Evolutionary conservation across 495 filamentous ascomycete species (phyloP).

Genomic region (Penicillium nucicola): DNA sequence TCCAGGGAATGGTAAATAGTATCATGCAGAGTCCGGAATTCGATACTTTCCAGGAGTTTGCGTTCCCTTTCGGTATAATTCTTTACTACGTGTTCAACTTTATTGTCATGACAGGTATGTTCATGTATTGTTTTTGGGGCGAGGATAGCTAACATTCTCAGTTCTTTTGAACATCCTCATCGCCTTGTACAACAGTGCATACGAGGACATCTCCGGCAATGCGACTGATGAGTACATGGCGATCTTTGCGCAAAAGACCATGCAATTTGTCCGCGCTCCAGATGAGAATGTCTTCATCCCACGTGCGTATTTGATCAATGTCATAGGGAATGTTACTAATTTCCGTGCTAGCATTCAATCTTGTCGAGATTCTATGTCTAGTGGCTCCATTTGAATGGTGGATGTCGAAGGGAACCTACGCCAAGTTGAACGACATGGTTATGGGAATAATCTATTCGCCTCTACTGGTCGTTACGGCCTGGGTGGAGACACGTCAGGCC

Average conservation of each 20-base stretch:
- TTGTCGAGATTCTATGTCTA: slow-evolving; percentile 80
- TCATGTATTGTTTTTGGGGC: not conserved
- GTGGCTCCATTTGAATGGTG: slow-evolving; percentile 93
- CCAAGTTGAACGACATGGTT: slow-evolving; percentile 75
- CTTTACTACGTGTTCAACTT: slow-evolving; percentile 97
- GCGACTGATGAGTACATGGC: slow-evolving; percentile 94
- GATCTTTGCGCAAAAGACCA: slow-evolving; percentile 84
- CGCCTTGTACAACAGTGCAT: slow-evolving; percentile 93
- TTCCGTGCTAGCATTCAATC: slow-evolving; percentile 65
- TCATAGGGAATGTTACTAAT: not conserved
- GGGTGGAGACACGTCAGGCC: slow-evolving; percentile 69
- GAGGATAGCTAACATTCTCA: slow-evolving; percentile 25
- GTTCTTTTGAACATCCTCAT: slow-evolving; percentile 92
- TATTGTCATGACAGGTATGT: slow-evolving; percentile 77
- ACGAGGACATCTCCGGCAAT: slow-evolving; percentile 93
- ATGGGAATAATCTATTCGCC: slow-evolving; percentile 89
- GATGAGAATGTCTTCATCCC: slow-evolving; percentile 98
- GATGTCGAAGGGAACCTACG: slow-evolving; percentile 66
- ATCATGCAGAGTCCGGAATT: slow-evolving; percentile 92
- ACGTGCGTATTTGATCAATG: slow-evolving; percentile 40
- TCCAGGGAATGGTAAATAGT: slow-evolving; percentile 86
- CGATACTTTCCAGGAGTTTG: slow-evolving; percentile 75
- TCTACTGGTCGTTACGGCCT: slow-evolving; percentile 74
- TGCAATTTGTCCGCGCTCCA: slow-evolving; percentile 92
- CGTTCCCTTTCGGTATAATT: slow-evolving; percentile 77